Conservation (phyloP, 75 land plant species). For the Pinus albicaulis region DNA sequence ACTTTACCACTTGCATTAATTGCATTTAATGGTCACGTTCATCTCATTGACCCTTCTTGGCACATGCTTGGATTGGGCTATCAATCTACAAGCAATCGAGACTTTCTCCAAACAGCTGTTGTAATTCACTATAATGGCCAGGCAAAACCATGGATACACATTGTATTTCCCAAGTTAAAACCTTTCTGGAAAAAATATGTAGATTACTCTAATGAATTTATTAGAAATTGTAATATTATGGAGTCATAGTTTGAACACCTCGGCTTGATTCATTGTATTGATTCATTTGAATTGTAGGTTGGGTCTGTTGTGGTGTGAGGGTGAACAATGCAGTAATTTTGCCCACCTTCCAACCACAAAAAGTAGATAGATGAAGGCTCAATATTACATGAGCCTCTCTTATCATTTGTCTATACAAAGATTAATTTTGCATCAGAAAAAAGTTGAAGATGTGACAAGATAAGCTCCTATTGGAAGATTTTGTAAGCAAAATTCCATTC, state of each 20-base stretch:
- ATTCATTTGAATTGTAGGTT: too few relatives aligned
- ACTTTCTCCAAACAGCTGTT: neutral
- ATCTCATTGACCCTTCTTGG: constrained; percentile 73
- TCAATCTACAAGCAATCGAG: constrained; percentile 5
- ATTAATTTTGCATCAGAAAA: too few relatives aligned
- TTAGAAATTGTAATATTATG: constrained; percentile 73
- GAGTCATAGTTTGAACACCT: constrained; percentile 9
- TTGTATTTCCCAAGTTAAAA: constrained; percentile 25
- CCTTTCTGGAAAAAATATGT: constrained; percentile 7
- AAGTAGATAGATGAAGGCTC: too few relatives aligned
- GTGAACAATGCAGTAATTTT: too few relatives aligned
- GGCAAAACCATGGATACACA: constrained; percentile 94
- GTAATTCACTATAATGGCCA: constrained; percentile 94
- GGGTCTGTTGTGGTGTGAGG: too few relatives aligned
- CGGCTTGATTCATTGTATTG: too few relatives aligned
- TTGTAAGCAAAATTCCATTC: too few relatives aligned
- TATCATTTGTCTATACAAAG: too few relatives aligned
- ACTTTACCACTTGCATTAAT: constrained; percentile 89
- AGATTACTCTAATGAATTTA: constrained; percentile 66
- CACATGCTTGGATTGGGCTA: constrained; percentile 85
- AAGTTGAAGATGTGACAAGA: too few relatives aligned
- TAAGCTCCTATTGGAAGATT: too few relatives aligned
- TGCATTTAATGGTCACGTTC: constrained; percentile 80
- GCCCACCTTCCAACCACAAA: too few relatives aligned
- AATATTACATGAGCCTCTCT: too few relatives aligned